A percentile compares a stretch with the other conserved stretches of the same genome.
Conservation (phyloP, 805 yeast genomes). For the Ogataea salicorniae region DNA sequence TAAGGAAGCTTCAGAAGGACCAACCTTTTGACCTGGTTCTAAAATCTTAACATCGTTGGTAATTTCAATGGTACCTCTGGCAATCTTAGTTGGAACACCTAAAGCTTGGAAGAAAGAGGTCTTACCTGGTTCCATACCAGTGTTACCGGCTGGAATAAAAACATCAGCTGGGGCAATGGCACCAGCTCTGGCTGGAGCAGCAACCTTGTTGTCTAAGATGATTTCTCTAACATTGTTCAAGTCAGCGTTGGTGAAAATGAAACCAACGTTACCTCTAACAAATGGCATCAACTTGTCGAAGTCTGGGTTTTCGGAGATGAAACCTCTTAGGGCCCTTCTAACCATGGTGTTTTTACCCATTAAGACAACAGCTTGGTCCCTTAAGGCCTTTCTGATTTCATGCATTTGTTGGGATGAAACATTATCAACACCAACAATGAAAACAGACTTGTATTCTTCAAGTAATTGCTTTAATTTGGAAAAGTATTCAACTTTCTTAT, state of each 20-base stretch:
- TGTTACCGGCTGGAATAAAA: conserved; percentile 98
- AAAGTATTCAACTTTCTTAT: conserved; percentile 94
- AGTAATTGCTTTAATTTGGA: conserved; percentile 89
- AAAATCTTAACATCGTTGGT: conserved; percentile 95
- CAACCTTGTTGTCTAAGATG: conserved; percentile 88
- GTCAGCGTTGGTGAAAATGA: conserved; percentile 97
- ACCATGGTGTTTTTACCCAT: conserved; percentile 99
- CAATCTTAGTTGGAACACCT: conserved; percentile 99
- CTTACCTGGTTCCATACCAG: conserved; percentile 99
- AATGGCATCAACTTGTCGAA: conserved; percentile 91
- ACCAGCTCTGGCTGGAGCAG: conserved; percentile 99
- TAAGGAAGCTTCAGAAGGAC: conserved; percentile 98
- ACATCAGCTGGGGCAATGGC: conserved; percentile 98
- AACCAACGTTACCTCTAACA: conserved; percentile 98
- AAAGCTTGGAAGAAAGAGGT: conserved; percentile 99
- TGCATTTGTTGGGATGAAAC: conserved; percentile 99
- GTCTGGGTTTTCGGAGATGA: conserved; percentile 90
- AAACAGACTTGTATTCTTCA: conserved; percentile 96
- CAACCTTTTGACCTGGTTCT: conserved; percentile 80
- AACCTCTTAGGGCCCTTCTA: conserved; percentile 98
- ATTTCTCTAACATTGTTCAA: conserved; percentile 88
- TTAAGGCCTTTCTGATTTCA: conserved; percentile 95
- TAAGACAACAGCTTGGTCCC: conserved; percentile 91
- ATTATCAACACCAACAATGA: conserved; percentile 99
- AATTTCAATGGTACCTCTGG: conserved; percentile 99